Evolutionary conservation across 306 rosid genomes (phyloP), one percentile per base, ranked within the genome.

Genomic region (Fragaria ananassa): DNA sequence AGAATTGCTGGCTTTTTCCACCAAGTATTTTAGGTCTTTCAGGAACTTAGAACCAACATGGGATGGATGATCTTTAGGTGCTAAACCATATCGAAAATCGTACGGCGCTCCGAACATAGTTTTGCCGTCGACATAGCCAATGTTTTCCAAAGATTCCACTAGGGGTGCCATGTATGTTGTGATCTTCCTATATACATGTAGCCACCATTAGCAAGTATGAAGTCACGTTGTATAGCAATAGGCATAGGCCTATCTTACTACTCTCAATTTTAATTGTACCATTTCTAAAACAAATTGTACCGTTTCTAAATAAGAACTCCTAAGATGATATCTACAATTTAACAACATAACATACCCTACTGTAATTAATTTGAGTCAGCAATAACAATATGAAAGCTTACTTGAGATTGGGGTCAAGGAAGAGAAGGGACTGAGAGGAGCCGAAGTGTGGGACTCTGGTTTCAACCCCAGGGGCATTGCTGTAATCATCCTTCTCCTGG

Each of bases 21-120:
- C 82, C 74, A 95, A 82, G 7, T 54, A 62, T 79, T 84, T 94
- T 5, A 95, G 87, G 80, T 95, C 98, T 27, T 89, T 50, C 1
- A 95, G 72, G 77, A 85, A 95, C 82, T 89, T 87, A n/a, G 97
- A 74, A 1, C 98, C 97, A 42, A 90, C 98, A 7, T 68, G 76
- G 63, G 85, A 86, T 53, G 93, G 90, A 31, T 86, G 97, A 6
- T 88, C 92, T 71, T 86, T 86, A 1, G 92, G 81, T 0, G 98
- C 97, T 46, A 95, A 86, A 62, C 98, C 97, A 27, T 95, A 92
- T 9, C 97, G 88, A 76, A 95, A 95, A 80, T 95, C 97, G 31
- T 92, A 92, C 1, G 97, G 98, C 14, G 98, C 98, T 71, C 98
- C 98, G 56, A 90, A 95, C 4, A 95, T 84, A 34, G 85, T 95